Percentiles rank a stretch among this genome's conserved stretches.
These are phyloP conservation scores for Candida alai DNA, from an alignment of 805 yeast genomes.

Conservation along the genomic window DNA sequence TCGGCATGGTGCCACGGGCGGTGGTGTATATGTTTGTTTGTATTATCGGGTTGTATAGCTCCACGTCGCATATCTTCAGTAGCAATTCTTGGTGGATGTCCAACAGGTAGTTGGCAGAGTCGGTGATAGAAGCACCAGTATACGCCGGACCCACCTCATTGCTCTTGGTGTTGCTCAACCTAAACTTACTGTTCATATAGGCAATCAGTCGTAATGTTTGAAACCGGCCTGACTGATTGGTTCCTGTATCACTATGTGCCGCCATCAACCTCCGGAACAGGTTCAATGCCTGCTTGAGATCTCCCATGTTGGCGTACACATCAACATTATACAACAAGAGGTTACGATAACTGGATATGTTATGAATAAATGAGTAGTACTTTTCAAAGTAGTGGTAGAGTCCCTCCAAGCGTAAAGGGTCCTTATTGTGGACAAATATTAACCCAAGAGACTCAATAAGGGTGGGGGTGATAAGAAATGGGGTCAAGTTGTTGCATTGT, in stretches of 20 bases:
- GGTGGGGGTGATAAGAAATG: conserved; percentile 31
- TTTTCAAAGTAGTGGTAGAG: conserved; percentile 32
- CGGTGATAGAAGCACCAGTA: neutral
- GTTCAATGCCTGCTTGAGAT: too few relatives aligned
- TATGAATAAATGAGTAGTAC: conserved; percentile 33
- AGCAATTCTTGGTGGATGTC: conserved; percentile 13
- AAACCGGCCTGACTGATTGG: too few relatives aligned
- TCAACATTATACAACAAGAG: too few relatives aligned
- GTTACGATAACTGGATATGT: conserved; percentile 21
- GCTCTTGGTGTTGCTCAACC: conserved; percentile 19
- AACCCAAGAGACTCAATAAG: conserved; percentile 22
- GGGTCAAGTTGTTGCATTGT: conserved; percentile 18
- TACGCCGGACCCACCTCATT: conserved; percentile 9
- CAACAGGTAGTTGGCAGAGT: conserved; percentile 5
- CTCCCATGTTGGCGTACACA: too few relatives aligned
- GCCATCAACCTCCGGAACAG: too few relatives aligned
- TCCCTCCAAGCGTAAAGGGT: conserved; percentile 25
- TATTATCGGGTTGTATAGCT: conserved; percentile 21
- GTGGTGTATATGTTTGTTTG: conserved; percentile 26
- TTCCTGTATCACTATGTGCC: too few relatives aligned
- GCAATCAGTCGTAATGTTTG: too few relatives aligned
- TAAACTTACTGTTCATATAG: too few relatives aligned
- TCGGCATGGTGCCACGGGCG: conserved; percentile 17
- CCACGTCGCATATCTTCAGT: conserved; percentile 4
- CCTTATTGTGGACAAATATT: conserved; percentile 25